Evolutionary conservation across 1,284 basidiomycete species (phyloP), one percentile per base, ranked within the genome.

Genomic region (Neonothopanus nambi): DNA sequence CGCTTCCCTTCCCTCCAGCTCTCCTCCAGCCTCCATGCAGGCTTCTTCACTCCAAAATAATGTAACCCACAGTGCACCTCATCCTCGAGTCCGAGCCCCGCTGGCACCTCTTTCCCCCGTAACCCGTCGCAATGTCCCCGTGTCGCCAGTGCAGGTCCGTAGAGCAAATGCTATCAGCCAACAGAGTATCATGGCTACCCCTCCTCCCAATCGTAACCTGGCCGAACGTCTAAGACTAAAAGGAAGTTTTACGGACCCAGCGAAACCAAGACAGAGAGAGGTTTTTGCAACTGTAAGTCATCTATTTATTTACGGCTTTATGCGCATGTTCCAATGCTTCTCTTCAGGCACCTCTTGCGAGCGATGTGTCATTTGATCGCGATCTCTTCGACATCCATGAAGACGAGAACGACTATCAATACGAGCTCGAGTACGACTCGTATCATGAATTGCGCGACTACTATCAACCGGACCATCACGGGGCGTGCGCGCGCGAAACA

Each of bases 331-430:
- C 21, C 35, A 13, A 9, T 21, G n/a, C n/a, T 18, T 61, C 68
- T 15, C 67, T 66, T 43, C 67, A 68, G 53, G 56, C 65, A 38
- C 52, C 55, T 35, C 17, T 28, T 17, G 36, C 26, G 20, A 67
- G 35, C 17, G 70, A 74, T 57, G 68, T 76, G 61, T 75, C 75
- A 47, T 75, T 79, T 21, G 79, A 87, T 36, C 71, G 89, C 48
- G 79, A 87, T 35, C 71, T 89, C 48, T 89, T 86, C 62, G 84
- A 89, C 62, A 89, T 89, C 58, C 82, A 87, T 59, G 86, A 89
- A 66, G 82, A 87, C 60, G 86, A 89, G 65, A 81, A 85, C 61
- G 81, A 82, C 58, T 80, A 77, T 61, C 79, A 77, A 63, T 70
- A 72, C 53, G 72, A 74, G 47, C 63, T 67, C 44, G 71, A 71